These are phyloP conservation scores for Xylaria intraflava DNA, from an alignment of 495 filamentous ascomycete genomes.

Conservation along the genomic window DNA sequence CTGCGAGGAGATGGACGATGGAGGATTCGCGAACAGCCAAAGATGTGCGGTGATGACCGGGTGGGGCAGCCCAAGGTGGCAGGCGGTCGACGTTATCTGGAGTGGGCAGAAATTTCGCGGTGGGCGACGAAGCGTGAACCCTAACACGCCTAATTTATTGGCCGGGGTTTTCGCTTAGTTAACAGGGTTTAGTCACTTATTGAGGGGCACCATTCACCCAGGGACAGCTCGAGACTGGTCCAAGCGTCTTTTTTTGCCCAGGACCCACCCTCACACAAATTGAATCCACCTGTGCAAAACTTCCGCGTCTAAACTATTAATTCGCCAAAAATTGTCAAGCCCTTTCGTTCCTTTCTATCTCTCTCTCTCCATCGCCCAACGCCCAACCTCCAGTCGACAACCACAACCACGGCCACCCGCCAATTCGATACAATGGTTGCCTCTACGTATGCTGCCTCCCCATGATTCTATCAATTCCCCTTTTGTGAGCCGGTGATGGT, in stretches of 20 bases:
- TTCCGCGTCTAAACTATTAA: constrained; percentile 8
- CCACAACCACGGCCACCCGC: constrained; percentile 24
- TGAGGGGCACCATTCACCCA: not conserved
- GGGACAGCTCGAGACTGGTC: not conserved
- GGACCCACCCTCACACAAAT: constrained; percentile 11
- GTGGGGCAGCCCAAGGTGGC: constrained; percentile 7
- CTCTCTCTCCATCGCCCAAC: constrained; percentile 14
- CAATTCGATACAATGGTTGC: constrained; percentile 49
- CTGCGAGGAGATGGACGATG: constrained; percentile 7
- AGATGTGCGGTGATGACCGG: constrained; percentile 10
- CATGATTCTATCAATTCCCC: constrained; percentile 39
- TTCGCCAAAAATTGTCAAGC: constrained; percentile 8
- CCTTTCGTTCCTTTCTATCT: constrained; percentile 10
- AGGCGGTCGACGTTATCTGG: constrained; percentile 9
- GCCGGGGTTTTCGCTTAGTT: constrained; percentile 9
- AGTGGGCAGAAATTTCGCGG: constrained; percentile 6
- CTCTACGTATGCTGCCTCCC: constrained; percentile 57
- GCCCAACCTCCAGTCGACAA: constrained; percentile 24
- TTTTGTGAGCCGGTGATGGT: constrained; percentile 33
- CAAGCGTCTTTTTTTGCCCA: not conserved
- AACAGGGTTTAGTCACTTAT: constrained; percentile 12
- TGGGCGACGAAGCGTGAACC: constrained; percentile 11
- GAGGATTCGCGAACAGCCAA: constrained; percentile 9
- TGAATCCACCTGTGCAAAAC: not conserved
- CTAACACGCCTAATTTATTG: constrained; percentile 26